phyloP scores from a whole-genome alignment of 805 yeast genomes.

The Isabelozyma rhagii region DNA sequence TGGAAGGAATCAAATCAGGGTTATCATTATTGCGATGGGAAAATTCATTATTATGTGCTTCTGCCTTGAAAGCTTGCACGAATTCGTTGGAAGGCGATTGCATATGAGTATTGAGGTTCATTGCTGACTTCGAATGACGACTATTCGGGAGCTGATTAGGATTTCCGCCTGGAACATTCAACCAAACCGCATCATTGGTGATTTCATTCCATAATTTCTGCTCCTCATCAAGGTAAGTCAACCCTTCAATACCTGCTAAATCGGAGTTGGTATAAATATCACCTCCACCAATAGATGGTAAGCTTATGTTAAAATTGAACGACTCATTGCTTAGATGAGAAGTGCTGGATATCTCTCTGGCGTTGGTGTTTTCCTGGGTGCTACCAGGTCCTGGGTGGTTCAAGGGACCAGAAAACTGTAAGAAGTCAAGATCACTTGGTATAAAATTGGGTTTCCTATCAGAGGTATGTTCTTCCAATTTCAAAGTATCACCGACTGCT shows the following conservation, averaged over 20 bases:
- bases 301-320: conserved; percentile 12
- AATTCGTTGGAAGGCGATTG: background rate
- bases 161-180: conserved; percentile 31
- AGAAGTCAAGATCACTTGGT: conserved; percentile 14
- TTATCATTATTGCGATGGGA: background rate
- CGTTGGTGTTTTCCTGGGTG: background rate
- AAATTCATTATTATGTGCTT: background rate
- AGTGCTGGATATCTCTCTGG: background rate
- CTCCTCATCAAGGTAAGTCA: conserved; percentile 40
- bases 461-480: background rate
- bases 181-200: conserved; percentile 75
- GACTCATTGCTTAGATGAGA: conserved; percentile 16
- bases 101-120: background rate
- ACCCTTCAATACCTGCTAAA: conserved; percentile 41
- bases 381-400: background rate
- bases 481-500: background rate
- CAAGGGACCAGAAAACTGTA: conserved; percentile 13
- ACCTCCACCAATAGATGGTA: conserved; percentile 12
- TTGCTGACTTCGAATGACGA: background rate
- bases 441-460: no score
- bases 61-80: background rate
- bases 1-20: background rate
- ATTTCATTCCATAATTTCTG: conserved; percentile 73
- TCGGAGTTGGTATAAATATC: conserved; percentile 35
- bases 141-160: conserved; percentile 17